phyloP scores from a whole-genome alignment of 1,284 basidiomycete genomes.

The Sanguinoderma infundibulare region DNA sequence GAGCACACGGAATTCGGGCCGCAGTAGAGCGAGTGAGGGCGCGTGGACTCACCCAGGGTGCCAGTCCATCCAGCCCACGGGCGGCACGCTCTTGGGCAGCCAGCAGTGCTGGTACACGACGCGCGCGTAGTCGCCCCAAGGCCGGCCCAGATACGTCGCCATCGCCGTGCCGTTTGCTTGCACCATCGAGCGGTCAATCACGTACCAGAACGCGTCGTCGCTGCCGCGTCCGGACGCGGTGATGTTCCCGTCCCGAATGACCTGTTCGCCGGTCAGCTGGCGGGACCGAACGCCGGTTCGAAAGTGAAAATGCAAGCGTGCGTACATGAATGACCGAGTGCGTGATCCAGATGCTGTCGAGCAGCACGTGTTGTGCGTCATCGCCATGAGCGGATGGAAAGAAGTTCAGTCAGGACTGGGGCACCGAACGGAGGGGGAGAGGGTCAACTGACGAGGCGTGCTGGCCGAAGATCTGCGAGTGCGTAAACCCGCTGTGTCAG shows the following conservation, averaged over 20 bases:
- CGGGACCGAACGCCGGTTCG: not conserved
- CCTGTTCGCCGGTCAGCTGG: constrained; percentile 14
- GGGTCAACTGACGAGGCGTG: constrained; percentile 25
- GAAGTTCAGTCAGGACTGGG: too few species aligned
- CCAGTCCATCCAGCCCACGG: constrained; percentile 5
- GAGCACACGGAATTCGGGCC: not conserved
- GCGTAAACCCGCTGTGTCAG: constrained; percentile 39
- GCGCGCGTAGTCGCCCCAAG: constrained; percentile 44
- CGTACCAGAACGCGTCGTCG: constrained; percentile 46
- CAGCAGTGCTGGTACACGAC: constrained; percentile 28
- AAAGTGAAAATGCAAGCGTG: too few species aligned
- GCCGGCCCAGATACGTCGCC: constrained; percentile 50
- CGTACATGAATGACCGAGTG: constrained; percentile 29
- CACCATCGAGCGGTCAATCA: constrained; percentile 53
- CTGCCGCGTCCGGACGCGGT: constrained; percentile 56
- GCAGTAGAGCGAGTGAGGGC: not conserved
- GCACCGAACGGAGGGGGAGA: too few species aligned
- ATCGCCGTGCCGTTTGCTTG: constrained; percentile 45
- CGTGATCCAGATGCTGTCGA: constrained; percentile 31
- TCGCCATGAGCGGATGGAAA: not conserved
- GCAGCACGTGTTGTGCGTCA: constrained; percentile 36
- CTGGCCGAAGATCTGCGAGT: constrained; percentile 39
- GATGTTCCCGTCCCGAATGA: constrained; percentile 46
- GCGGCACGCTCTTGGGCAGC: constrained; percentile 25
- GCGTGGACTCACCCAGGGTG: constrained; percentile 20